Base-by-base conservation (phyloP, 192 early-diverging fungal genomes). In the Phycomyces nitens region DNA sequence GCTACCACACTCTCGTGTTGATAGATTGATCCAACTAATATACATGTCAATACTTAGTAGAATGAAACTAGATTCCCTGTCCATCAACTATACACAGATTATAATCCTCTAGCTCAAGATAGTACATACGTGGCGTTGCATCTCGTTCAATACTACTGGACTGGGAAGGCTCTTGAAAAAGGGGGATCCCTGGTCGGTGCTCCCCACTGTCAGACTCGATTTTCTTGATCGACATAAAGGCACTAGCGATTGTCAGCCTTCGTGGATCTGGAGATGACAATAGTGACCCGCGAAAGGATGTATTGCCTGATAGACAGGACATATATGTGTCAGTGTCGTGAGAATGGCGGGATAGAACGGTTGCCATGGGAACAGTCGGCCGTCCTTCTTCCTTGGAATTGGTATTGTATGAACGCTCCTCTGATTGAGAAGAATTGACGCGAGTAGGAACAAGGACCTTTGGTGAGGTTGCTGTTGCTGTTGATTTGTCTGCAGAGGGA, bases 161-260 rank as follows among this genome's bases (percentile, higher is more conserved):
- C 11, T 59, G 56, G n/a, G 34, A 29, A 16, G 22, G 6, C 22
- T 39, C 56, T 7, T 10, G 56, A 58, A 11, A 40, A 21, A 58
- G 20, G 11, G 10, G 27, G 27, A 59, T 15, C 41, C 9, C 41
- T 15, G 12, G 41, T 14, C 20, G 34, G 22, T 42, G 38, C 10
- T 59, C 40, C 18, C 44, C 18, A 47, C 44, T 11, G 3, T 47
- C 44, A n/a, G 44, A 47, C 1, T 47, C 44, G 3, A 18, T 11
- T 11, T 47, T 47, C 12, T 18, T 47, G 15, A 47, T 14, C 18
- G 44, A 22, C 57, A 59, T 59, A 43, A 59, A 59, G 9, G 41
- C 10, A 59, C 22, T 43, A 15, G 57, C 57, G 16, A 59, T 59
- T 11, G 21, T 59, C 23, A 59, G 6, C 42, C 23, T 40, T 42